Evolutionary conservation across 1,284 basidiomycete species (phyloP), one percentile per base, ranked within the genome.

Genomic region (Moniliella sp.): DNA sequence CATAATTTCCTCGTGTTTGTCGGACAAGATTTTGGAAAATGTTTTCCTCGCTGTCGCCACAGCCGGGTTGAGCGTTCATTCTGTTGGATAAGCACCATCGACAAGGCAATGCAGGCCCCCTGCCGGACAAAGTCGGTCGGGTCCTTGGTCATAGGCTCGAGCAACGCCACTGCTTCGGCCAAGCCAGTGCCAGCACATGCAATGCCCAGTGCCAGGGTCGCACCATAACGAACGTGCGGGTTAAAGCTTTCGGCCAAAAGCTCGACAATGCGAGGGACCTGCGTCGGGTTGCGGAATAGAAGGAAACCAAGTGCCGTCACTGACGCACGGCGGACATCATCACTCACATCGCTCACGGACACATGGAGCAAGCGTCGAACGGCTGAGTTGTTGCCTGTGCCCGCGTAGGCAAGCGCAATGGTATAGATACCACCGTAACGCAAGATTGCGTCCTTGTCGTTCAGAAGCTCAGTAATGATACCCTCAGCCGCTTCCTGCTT

Each of bases 1-100:
- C 57, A 59, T 57, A 0, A 53, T 48, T 19, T 59, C 57, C 37
- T 59, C 57, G 42, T 59, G 57, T 45, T 57, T 57, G 42, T 59
- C 57, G 21, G 40, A 33, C 27, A 59, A 33, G 26, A 55, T 56
- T 42, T 49, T 54, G 37, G 50, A 48, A 17, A 54, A 51, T 9
- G 46, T 45, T 41, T 47, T 52, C 34, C 57, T 50, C 9, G 45
- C 50, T 17, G 33, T 35, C 27, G 43, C 40, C 18, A 50, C 55
- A 27, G 52, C 50, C 3, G 57, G 57, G 40, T 59, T 57, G 37
- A 57, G 48, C 18, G 34, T 27, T 56, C 50, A 42, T 59, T 59
- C 34, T 57, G 53, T 45, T 59, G 50, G 29, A 59, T 47, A 18
- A 59, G 42, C 29, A 57, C 45, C 52, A 59, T 56, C 13, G 55